Evolutionary conservation across 371 early-diverging fungal species (phyloP), one percentile per base, ranked within the genome.

Genomic region (Mortierella sp.): DNA sequence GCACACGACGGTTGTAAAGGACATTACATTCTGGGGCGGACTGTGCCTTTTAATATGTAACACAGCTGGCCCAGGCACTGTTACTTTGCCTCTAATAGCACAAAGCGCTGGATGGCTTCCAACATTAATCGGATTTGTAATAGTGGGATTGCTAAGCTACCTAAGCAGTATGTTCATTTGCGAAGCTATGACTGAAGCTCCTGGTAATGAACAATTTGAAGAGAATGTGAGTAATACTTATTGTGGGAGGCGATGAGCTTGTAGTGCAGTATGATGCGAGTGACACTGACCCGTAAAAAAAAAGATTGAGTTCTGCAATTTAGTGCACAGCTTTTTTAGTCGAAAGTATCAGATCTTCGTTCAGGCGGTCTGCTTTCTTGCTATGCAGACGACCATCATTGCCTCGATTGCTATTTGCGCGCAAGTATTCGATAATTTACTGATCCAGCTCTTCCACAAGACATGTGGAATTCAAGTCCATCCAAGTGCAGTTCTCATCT

Each of bases 151-250:
- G 4, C 70, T 90, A 23, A 88, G 89, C 23, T 85, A 82, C 12
- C 83, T 86, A 26, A 85, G 89, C 26, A 83, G 90, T 26, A 69
- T 95, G 43, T 93, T 95, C 72, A 87, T 93, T 19, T 89, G 93
- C 64, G 95, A 95, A 69, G 91, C 92, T 12, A 89, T 95, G 86
- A 91, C 93, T 56, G 88, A 87, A 54, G 88, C 93, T 40, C 90
- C 91, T 2, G 94, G 94, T n/a, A 95, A 94, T 75, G 89, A 90
- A 53, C 87, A 87, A n/a, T 89, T 89, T 55, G 89, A 91, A 67
- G 88, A 85, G 67, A 73, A 64, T 22, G 76, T 67, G 62, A 63
- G 67, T 54, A 28, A 28, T 37, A 22, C 31, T 66, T 13, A 22
- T 51, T 26, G 22, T 51, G 7, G 13, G n/a, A 28, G 28, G 3